phyloP scores from a whole-genome alignment of 176 grass and related monocot genomes.

The Microstegium vimineum region DNA sequence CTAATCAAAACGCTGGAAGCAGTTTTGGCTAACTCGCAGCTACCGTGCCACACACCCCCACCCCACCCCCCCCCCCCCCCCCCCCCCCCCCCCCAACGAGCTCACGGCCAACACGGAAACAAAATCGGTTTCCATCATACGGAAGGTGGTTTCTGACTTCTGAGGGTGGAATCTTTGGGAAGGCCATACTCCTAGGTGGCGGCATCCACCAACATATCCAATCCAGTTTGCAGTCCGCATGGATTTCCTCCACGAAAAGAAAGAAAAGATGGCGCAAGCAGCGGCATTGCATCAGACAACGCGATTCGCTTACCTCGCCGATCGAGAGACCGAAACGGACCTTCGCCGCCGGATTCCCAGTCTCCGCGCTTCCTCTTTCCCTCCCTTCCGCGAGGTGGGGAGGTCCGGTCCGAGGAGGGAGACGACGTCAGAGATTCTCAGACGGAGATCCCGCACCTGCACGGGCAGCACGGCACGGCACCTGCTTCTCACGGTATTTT shows the following conservation, averaged over 20 bases:
- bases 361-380: no score
- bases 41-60: no score
- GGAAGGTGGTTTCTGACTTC: not conserved
- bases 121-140: no score
- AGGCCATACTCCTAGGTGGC: no score
- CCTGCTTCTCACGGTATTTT: not conserved
- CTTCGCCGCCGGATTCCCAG: not conserved
- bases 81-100: not conserved
- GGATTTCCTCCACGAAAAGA: not conserved
- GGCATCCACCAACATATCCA: not conserved
- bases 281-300: not conserved
- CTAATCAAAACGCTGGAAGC: not conserved
- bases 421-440: not conserved
- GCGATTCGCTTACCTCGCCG: slow-evolving; percentile 5
- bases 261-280: not conserved
- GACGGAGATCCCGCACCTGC: not conserved
- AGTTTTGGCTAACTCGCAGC: not conserved
- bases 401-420: no score
- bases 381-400: not conserved
- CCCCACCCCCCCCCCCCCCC: no score
- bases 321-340: not conserved
- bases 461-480: not conserved
- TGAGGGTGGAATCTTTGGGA: not conserved
- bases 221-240: no score
- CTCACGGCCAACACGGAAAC: not conserved